Evolutionary conservation across 805 yeast species (phyloP), one percentile per base, ranked within the genome.

Genomic region (Candida morakotiae): DNA sequence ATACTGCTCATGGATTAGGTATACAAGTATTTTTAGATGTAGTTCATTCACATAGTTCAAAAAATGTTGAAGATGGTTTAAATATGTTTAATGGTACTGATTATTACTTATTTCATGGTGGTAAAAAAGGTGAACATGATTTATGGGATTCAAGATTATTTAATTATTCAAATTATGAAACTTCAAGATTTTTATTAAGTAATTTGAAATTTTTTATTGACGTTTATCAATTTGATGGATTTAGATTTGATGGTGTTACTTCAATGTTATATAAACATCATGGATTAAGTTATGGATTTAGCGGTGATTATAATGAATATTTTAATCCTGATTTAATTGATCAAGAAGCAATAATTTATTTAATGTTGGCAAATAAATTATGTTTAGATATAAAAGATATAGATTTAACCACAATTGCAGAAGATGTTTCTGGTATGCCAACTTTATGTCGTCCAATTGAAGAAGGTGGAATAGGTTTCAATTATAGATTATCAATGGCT

Each of bases 381-480:
- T 76, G 91, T 45, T 67, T 64, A 22, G 72, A 77, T 45, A 68
- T 79, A 48, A 71, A 73, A 4, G 47, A 59, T 24, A 28, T 44
- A 6, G 64, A 73, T 37, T 78, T 83, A 47, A 74, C 84, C 8
- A 77, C 95, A 1, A 83, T 91, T 47, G 98, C 98, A 3, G 98
- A 91, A 60, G 98, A 91, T 58, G 98, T 91, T 32, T 82, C 93
- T 34, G 98, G 98, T 9, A 91, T 91, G 83, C 98, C 98, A 23
- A 88, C 97, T 1, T 65, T 93, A 39, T 91, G 98, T 60, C 60
- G 85, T 39, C 81, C 93, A 5, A 71, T 86, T 35, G 36, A 48
- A 0, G 56, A 67, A 17, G 98, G 98, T 34, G 98, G 98, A 40
- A 81, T 84, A 43, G 98, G 97, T 0, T 91, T 91, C 53, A 93